Evolutionary conservation across 2,329 filamentous ascomycete species (phyloP).

Genomic region (Penicillium sp.): DNA sequence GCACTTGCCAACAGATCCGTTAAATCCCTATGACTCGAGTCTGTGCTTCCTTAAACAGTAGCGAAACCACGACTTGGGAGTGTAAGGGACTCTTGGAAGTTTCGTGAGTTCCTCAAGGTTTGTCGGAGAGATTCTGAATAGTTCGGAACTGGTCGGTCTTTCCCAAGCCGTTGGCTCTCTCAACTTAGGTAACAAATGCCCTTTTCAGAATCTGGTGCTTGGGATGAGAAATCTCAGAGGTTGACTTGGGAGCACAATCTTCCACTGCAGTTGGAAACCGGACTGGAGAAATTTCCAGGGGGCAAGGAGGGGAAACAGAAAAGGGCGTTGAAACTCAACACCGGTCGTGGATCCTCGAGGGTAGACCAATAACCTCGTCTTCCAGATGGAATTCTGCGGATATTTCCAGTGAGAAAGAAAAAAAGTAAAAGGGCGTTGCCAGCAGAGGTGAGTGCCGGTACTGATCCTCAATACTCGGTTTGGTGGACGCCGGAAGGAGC

Average conservation of each 20-base stretch:
- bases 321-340: not conserved
- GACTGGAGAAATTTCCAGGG: conserved; percentile 25
- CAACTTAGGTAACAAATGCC: not conserved
- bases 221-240: conserved; percentile 12
- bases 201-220: not conserved
- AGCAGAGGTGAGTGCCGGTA: not conserved
- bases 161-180: not conserved
- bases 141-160: not conserved
- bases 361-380: not conserved
- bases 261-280: conserved; percentile 31
- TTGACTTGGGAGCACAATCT: conserved; percentile 23
- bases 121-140: not conserved
- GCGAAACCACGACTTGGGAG: not conserved
- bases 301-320: conserved; percentile 1
- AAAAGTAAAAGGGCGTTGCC: not conserved
- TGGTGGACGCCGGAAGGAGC: not conserved
- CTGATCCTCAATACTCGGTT: not conserved
- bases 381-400: not conserved
- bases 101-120: not conserved
- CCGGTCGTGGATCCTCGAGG: not conserved
- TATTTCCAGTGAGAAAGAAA: not conserved
- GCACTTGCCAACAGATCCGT: conserved; percentile 25
- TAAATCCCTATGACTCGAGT: conserved; percentile 24
- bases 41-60: conserved; percentile 2
- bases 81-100: not conserved